phyloP scores from a whole-genome alignment of 2,329 filamentous ascomycete genomes.

The Botrytis tulipae region DNA sequence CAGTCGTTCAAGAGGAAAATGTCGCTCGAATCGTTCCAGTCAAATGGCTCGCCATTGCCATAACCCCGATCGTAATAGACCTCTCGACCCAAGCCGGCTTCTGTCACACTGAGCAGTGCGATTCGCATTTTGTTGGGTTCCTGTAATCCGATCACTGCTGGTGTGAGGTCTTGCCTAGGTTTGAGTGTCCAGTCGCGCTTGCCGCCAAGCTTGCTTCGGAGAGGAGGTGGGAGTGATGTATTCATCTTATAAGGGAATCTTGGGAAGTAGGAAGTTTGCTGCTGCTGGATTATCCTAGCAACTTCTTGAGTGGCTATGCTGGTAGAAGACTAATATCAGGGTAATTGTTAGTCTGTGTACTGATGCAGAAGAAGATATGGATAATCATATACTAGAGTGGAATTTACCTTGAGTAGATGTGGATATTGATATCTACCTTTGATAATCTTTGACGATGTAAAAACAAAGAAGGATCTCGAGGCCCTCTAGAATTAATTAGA shows the following conservation, averaged over 20 bases:
- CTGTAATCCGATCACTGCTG: neutral
- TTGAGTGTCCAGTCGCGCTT: neutral
- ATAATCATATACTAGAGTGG: neutral
- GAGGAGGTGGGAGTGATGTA: neutral
- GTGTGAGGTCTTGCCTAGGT: neutral
- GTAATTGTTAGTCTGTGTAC: neutral
- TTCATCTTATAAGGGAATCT: neutral
- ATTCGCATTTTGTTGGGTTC: conserved; percentile 3
- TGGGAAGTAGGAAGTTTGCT: rapidly evolving
- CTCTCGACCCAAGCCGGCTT: neutral
- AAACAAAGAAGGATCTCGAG: too few species aligned
- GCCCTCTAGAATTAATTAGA: neutral
- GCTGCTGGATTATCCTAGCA: too few species aligned
- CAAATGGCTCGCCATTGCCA: neutral
- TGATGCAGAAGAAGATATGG: too few species aligned
- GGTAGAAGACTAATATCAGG: too few species aligned
- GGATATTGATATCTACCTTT: neutral
- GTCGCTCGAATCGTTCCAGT: conserved; percentile 1
- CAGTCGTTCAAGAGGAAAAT: neutral
- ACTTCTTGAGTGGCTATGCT: too few species aligned
- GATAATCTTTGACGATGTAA: too few species aligned
- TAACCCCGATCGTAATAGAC: neutral
- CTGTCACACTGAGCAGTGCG: neutral
- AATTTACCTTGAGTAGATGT: neutral
- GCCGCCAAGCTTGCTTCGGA: neutral